phyloP scores from a whole-genome alignment of 495 filamentous ascomycete species.

The Talaromyces adpressus region DNA sequence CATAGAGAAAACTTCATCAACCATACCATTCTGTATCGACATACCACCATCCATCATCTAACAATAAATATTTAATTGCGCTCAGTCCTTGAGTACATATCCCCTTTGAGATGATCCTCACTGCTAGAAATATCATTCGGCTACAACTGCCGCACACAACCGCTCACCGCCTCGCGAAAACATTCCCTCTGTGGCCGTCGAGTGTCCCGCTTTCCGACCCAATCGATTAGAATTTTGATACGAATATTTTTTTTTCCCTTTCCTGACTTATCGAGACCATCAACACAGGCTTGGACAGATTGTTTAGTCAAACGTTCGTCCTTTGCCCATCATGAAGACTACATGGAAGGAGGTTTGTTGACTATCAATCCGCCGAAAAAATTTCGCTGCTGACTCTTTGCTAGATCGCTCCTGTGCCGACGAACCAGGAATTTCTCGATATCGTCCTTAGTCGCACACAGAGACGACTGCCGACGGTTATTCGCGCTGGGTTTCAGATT shows the following conservation, averaged over 20 bases:
- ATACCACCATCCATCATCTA: too few relatives aligned
- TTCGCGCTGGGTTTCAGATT: slow-evolving; percentile 93
- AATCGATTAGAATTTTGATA: slow-evolving; percentile 8
- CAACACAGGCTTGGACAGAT: neutral
- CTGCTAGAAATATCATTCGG: neutral
- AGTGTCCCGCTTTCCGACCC: slow-evolving; percentile 8
- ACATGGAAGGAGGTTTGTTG: slow-evolving; percentile 58
- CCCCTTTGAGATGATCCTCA: too few relatives aligned
- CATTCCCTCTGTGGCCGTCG: slow-evolving; percentile 1
- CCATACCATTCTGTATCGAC: too few relatives aligned
- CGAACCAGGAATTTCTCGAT: slow-evolving; percentile 90
- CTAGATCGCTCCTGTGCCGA: slow-evolving; percentile 82
- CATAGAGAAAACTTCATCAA: too few relatives aligned
- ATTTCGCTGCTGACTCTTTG: slow-evolving; percentile 19
- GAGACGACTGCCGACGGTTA: slow-evolving; percentile 90
- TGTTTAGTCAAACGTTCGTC: neutral
- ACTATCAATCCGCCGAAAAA: neutral
- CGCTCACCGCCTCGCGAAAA: slow-evolving; percentile 15
- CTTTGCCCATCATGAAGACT: slow-evolving; percentile 57
- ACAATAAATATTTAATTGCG: neutral
- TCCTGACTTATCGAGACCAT: neutral
- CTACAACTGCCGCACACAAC: slow-evolving; percentile 4
- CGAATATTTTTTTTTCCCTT: slow-evolving; percentile 12
- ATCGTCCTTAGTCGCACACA: slow-evolving; percentile 94
- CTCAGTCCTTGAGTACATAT: neutral